Percentiles rank a stretch among this genome's conserved stretches.
phyloP scores from a whole-genome alignment of 1,284 basidiomycete genomes.

The Wallemia ichthyophaga region DNA sequence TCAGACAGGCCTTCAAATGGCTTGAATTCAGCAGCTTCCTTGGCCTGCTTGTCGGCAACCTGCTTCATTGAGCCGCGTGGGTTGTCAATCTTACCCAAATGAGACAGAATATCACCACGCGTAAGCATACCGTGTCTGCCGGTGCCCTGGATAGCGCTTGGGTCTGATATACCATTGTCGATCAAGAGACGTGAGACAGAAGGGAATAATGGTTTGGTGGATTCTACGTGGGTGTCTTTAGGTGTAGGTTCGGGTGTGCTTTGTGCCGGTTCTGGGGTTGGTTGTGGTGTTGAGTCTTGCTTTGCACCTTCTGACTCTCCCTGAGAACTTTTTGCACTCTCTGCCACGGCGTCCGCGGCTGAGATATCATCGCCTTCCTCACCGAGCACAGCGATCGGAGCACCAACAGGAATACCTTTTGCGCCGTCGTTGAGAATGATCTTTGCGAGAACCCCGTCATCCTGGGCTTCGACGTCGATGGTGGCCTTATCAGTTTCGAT shows the following conservation, averaged over 20 bases:
- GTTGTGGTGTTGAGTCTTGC: too few species aligned
- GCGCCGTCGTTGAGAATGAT: constrained; percentile 62
- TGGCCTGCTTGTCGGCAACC: constrained; percentile 5
- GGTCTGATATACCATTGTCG: constrained; percentile 24
- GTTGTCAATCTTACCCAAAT: constrained; percentile 24
- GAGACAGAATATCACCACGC: background rate
- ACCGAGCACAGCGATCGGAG: constrained; percentile 59
- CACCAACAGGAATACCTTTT: constrained; percentile 61
- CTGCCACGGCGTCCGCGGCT: constrained; percentile 44
- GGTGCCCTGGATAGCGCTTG: constrained; percentile 24
- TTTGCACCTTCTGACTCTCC: too few species aligned
- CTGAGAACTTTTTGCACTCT: too few species aligned
- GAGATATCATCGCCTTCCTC: constrained; percentile 85
- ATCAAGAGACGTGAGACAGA: constrained; percentile 39
- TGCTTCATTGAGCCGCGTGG: constrained; percentile 39
- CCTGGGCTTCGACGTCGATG: constrained; percentile 95
- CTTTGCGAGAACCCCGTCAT: constrained; percentile 83
- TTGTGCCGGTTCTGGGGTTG: too few species aligned
- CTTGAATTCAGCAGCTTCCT: constrained; percentile 1
- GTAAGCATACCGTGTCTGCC: constrained; percentile 30
- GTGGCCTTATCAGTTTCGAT: constrained; percentile 99
- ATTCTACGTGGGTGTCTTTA: constrained; percentile 12
- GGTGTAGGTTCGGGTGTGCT: constrained; percentile 14
- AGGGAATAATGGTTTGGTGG: constrained; percentile 36
- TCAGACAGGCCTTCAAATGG: constrained; percentile 3